Evolutionary conservation across 768 basidiomycete species (phyloP).

Genomic region (Mrakia gelida): DNA sequence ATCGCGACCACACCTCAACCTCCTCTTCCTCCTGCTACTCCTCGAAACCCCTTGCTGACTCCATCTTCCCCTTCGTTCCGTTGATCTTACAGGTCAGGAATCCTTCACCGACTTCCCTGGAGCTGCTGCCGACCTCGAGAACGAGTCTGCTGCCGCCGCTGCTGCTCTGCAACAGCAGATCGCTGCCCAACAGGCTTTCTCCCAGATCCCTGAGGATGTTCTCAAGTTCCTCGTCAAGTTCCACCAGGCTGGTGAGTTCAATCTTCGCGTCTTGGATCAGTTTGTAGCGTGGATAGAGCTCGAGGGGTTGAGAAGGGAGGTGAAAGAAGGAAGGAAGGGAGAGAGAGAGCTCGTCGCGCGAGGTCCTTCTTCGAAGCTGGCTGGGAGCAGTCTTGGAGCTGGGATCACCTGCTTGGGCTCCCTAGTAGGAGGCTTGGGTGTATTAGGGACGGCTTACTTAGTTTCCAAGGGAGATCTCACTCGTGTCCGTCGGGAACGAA

Average conservation of each 20-base stretch:
- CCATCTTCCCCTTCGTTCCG: not conserved
- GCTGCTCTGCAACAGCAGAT: slow-evolving; percentile 22
- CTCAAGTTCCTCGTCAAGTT: slow-evolving; percentile 32
- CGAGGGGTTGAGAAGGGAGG: not conserved
- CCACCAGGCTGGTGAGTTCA: slow-evolving; percentile 26
- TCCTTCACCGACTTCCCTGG: slow-evolving; percentile 13
- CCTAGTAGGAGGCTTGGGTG: not conserved
- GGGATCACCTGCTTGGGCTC: not conserved
- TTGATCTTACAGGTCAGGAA: not conserved
- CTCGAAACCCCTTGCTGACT: not conserved
- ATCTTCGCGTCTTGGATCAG: not conserved
- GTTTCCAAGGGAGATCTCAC: no score
- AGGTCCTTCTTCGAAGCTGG: not conserved
- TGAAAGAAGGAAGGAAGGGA: not conserved
- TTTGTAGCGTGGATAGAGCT: no score
- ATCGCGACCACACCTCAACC: not conserved
- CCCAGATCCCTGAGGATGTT: slow-evolving; percentile 29
- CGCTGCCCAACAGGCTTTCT: slow-evolving; percentile 24
- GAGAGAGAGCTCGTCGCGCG: not conserved
- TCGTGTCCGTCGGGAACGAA: not conserved
- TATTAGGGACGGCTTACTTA: no score
- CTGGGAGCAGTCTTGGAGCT: not conserved
- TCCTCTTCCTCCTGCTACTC: not conserved
- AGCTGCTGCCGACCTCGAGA: slow-evolving; percentile 9
- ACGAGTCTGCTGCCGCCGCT: slow-evolving; percentile 1